Conservation (phyloP, 2,329 filamentous ascomycete species). For the Aspergillus amoenus region DNA sequence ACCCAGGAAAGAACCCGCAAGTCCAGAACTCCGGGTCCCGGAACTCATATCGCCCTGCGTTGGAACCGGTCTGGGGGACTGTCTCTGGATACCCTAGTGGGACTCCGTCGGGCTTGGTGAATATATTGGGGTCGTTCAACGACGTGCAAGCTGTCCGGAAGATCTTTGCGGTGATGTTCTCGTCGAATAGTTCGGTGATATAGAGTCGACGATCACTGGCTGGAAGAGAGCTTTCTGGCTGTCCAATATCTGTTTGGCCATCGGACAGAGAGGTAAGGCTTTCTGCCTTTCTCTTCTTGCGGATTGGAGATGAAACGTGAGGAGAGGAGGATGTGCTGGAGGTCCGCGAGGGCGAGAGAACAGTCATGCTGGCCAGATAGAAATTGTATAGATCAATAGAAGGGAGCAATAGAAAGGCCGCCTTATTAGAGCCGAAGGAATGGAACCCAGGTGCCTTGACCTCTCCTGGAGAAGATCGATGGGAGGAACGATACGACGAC, state of each 20-base stretch:
- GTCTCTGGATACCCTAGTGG: conserved; percentile 7
- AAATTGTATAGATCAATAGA: too few relatives aligned
- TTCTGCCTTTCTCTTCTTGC: not conserved
- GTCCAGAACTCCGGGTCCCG: conserved; percentile 24
- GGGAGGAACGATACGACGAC: too few relatives aligned
- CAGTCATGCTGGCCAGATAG: not conserved
- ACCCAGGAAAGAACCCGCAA: conserved; percentile 24
- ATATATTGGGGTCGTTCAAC: not conserved
- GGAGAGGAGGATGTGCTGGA: conserved; percentile 4
- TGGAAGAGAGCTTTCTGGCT: not conserved
- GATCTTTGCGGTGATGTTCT: conserved; percentile 18
- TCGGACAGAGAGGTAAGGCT: conserved; percentile 10
- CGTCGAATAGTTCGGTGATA: conserved; percentile 11
- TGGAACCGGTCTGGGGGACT: conserved; percentile 16
- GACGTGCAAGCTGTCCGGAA: conserved; percentile 7
- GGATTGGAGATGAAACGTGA: not conserved
- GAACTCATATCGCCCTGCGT: conserved; percentile 12
- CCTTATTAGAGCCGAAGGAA: not conserved
- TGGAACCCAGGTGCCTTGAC: too few relatives aligned
- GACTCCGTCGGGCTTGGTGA: not conserved
- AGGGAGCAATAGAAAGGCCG: not conserved
- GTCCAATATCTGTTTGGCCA: not conserved
- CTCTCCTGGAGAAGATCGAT: too few relatives aligned
- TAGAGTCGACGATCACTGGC: not conserved
- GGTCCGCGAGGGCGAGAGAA: not conserved